phyloP scores from a whole-genome alignment of 805 yeast genomes.

The Millerozyma acaciae region DNA sequence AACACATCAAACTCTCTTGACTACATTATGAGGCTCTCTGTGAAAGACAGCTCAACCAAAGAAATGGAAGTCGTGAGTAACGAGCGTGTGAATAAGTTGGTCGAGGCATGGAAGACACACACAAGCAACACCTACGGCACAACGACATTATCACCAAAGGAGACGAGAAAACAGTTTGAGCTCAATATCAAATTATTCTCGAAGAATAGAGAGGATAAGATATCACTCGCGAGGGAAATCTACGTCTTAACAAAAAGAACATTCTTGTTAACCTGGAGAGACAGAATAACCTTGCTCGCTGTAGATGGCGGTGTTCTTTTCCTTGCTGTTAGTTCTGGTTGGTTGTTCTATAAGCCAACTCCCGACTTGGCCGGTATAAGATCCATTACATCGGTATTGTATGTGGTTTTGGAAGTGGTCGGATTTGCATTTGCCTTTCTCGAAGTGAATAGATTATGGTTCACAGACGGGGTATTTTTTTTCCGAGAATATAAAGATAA shows the following conservation, averaged over 20 bases:
- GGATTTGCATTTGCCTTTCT: conserved; percentile 39
- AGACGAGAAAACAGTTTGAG: conserved; percentile 13
- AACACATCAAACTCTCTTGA: conserved; percentile 20
- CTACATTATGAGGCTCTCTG: conserved; percentile 33
- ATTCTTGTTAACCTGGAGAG: conserved; percentile 30
- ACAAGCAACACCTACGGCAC: not conserved
- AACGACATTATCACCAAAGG: conserved; percentile 8
- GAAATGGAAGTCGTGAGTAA: conserved; percentile 19
- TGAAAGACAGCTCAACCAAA: conserved; percentile 29
- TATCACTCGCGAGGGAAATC: conserved; percentile 28
- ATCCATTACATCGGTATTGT: conserved; percentile 41
- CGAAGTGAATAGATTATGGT: conserved; percentile 39
- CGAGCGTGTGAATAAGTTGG: conserved; percentile 22
- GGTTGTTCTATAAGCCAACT: conserved; percentile 70
- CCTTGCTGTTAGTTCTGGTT: conserved; percentile 64
- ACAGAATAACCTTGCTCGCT: conserved; percentile 28
- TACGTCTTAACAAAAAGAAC: conserved; percentile 33
- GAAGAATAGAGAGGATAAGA: conserved; percentile 13
- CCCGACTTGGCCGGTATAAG: conserved; percentile 61
- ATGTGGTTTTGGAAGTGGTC: conserved; percentile 35
- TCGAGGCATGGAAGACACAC: conserved; percentile 21
- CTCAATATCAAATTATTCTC: conserved; percentile 16
- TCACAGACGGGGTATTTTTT: conserved; percentile 32
- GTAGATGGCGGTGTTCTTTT: conserved; percentile 39
- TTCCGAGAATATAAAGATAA: conserved; percentile 66